Evolutionary conservation across 352 stramenopile species (phyloP), one percentile per base, ranked within the genome.

Genomic region (Phytophthora sansomeana): DNA sequence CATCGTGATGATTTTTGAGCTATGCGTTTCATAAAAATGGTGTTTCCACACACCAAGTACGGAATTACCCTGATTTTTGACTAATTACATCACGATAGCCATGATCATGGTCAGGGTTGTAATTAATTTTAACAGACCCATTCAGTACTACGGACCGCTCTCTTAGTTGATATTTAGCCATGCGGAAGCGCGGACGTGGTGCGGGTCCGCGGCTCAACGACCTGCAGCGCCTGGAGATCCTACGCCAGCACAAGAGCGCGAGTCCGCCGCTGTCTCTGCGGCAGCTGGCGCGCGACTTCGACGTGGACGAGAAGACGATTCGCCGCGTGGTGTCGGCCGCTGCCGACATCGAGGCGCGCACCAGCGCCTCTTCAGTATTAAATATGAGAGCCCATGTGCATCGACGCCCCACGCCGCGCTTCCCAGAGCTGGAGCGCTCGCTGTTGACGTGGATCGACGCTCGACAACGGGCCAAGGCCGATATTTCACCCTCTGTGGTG

Each of bases 141-240:
- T 46, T 10, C 21, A 24, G 21, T 24, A 24, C 21, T 3, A 24
- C 21, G 3, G 21, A 24, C 21, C n/a, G 3, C 21, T 24, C 21
- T 24, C 21, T 24, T 3, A 24, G 21, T 24, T 24, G 21, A 24
- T 24, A 24, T 24, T 24, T 24, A 24, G 21, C 39, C n/a, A 58
- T 19, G 33, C 28, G 51, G 24, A 74, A 74, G 55, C 59, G 69
- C 10, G 41, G 51, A 1, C 62, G 62, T n/a, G 67, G 67, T 21
- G 24, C 13, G 4, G 64, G 69, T 4, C 69, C 58, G 32, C 69
- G 69, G 13, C 69, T 74, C 4, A 77, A 61, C 44, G 69, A 74
- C 29, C 44, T 74, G 38, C 69, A 77, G 64, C 64, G 69, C 1
- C 46, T 77, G 30, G 64, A 74, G 64, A 77, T 77, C 60, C 54